Conservation (phyloP, 208 protist species). For the Leishmania mexicana region DNA sequence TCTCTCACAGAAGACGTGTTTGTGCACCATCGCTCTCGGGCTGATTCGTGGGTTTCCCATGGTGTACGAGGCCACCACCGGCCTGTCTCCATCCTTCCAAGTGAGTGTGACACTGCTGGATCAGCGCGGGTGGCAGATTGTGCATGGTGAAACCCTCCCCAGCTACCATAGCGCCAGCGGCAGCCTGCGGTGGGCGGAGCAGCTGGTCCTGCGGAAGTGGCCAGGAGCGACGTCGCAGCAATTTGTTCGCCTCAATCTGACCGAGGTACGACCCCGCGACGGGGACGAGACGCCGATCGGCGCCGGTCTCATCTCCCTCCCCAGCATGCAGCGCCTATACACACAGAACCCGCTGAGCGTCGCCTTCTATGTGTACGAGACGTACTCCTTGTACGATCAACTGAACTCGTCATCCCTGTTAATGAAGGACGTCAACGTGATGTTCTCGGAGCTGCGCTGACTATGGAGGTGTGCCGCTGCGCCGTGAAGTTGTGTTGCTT, state of each 20-base stretch:
- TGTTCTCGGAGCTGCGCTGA: constrained; percentile 73
- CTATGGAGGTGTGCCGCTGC: not conserved
- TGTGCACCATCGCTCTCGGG: constrained; percentile 80
- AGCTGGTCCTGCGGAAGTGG: constrained; percentile 87
- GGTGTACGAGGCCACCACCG: constrained; percentile 75
- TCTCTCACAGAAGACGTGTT: constrained; percentile 81
- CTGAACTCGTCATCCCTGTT: constrained; percentile 81
- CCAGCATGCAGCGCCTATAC: constrained; percentile 62
- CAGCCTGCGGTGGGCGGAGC: constrained; percentile 79
- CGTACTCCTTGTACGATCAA: constrained; percentile 88
- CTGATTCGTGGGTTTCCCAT: constrained; percentile 88
- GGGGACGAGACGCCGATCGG: constrained; percentile 89
- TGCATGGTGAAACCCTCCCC: constrained; percentile 78
- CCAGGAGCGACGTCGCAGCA: constrained; percentile 77
- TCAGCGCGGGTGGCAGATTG: constrained; percentile 84
- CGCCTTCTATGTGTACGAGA: constrained; percentile 92
- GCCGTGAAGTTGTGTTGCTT: not conserved
- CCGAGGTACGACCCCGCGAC: constrained; percentile 79
- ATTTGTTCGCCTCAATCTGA: constrained; percentile 89
- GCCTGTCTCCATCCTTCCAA: constrained; percentile 83
- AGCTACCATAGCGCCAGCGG: constrained; percentile 89
- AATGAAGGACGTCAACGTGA: constrained; percentile 83
- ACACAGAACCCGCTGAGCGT: constrained; percentile 65
- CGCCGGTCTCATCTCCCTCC: constrained; percentile 80
- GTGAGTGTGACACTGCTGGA: constrained; percentile 85